These are phyloP conservation scores for Colletotrichum incanum DNA, from an alignment of 2,329 filamentous ascomycete species.

Conservation along the genomic window DNA sequence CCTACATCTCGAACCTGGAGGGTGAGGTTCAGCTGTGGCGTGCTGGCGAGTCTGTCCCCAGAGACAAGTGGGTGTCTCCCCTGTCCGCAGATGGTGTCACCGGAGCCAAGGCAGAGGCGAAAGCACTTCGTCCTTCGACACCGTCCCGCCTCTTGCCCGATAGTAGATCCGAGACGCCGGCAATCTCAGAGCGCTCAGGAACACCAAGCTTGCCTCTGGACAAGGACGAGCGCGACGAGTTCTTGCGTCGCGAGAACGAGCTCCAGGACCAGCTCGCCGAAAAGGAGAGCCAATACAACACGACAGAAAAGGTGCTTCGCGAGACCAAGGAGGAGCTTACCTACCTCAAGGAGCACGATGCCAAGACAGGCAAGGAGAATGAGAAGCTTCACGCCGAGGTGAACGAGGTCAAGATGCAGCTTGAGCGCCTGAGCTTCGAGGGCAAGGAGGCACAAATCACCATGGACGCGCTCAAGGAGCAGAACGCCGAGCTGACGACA, in stretches of 20 bases:
- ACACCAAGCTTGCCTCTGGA: constrained; percentile 92
- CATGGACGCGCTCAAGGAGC: constrained; percentile 97
- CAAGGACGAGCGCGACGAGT: constrained; percentile 97
- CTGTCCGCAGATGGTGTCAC: constrained; percentile 68
- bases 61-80: constrained; percentile 87
- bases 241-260: constrained; percentile 94
- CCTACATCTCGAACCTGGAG: constrained; percentile 87
- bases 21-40: constrained; percentile 91
- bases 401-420: constrained; percentile 95
- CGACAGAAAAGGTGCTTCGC: constrained; percentile 84
- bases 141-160: constrained; percentile 68
- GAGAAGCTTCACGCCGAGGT: constrained; percentile 88
- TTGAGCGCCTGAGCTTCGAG: constrained; percentile 96
- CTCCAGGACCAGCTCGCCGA: constrained; percentile 97
- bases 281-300: constrained; percentile 85
- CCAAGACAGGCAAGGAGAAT: constrained; percentile 89
- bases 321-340: constrained; percentile 90
- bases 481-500: constrained; percentile 90
- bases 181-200: constrained; percentile 83
- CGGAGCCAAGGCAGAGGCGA: constrained; percentile 58
- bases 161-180: constrained; percentile 74
- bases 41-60: constrained; percentile 88
- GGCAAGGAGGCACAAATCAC: constrained; percentile 97
- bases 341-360: constrained; percentile 88
- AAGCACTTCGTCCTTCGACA: constrained; percentile 67